These are phyloP conservation scores for Geotrichum bryndzae DNA, from an alignment of 1,139 yeast species.

Conservation along the genomic window DNA sequence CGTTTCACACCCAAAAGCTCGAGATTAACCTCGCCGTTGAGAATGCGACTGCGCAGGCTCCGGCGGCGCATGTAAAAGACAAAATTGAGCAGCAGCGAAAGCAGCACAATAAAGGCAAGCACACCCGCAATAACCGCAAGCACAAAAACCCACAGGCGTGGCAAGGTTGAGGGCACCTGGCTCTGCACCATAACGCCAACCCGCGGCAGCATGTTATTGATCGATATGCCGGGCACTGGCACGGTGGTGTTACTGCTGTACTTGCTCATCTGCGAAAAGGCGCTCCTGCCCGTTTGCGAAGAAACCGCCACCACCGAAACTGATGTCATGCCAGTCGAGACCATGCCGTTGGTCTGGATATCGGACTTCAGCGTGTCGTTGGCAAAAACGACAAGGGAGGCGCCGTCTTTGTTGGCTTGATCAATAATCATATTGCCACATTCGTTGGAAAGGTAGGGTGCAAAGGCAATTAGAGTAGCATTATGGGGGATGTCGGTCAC, in stretches of 20 bases:
- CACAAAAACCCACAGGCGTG: conserved; percentile 20
- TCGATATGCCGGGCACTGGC: conserved; percentile 3
- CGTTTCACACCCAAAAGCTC: conserved; percentile 26
- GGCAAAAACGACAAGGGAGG: conserved; percentile 13
- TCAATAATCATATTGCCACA: conserved; percentile 12
- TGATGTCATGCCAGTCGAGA: conserved; percentile 5
- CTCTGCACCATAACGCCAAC: conserved; percentile 12
- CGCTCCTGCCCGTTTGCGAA: conserved; percentile 7
- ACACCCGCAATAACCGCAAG: conserved; percentile 20
- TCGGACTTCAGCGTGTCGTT: conserved; percentile 5
- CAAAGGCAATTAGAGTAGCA: conserved; percentile 14
- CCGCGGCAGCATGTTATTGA: conserved; percentile 5
- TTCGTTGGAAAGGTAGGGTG: conserved; percentile 11
- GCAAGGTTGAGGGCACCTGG: conserved; percentile 1
- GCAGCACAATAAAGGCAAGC: conserved; percentile 10
- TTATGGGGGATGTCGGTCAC: conserved; percentile 13
- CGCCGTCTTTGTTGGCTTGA: conserved; percentile 15
- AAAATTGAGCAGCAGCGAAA: conserved; percentile 21
- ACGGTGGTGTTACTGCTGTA: conserved; percentile 10
- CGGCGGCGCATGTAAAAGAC: conserved; percentile 23
- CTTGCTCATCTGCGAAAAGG: conserved; percentile 11
- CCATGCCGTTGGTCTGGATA: neutral
- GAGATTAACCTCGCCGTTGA: conserved; percentile 28
- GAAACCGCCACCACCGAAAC: conserved; percentile 9
- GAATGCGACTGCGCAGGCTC: conserved; percentile 24